Base-by-base conservation (phyloP, 768 basidiomycete species). In the Suillus subalutaceus region DNA sequence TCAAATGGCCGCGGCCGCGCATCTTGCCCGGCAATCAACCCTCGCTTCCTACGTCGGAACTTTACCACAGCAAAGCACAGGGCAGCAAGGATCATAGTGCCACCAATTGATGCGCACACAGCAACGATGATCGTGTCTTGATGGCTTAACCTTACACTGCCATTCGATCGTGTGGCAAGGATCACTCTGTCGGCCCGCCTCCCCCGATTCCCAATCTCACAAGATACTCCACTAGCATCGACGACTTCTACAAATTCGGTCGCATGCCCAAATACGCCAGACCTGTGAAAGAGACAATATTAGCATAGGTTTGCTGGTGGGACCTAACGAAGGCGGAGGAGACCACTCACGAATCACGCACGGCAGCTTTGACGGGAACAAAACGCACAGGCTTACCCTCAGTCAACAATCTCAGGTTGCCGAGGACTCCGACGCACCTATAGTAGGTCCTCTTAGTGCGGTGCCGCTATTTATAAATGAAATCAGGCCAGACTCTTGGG, bases 401-500 rank as follows among this genome's bases (percentile, higher is more conserved):
- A 60, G 41, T 23, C 30, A 43, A 60, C 26, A 8, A 32, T 20
- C 55, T 30, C 41, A 43, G 46, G 63, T 50, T 40, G 63, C 62
- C 52, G 60, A 37, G 37, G 57, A 52, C 52, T 72, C 80, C 70
- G 62, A 84, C 86, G 81, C 62, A 87, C 74, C 57, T 48, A 50
- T 18, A 9, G 44, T 50, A 62, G 60, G 63, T 59, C 7, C 70
- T 68, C n/a, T 68, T 67, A 5, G 83, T 79, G 57, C 74, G 26
- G 32, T 71, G 6, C 79, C 82, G 7, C 81, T 76, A 66, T 84
- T 79, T 59, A 83, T 83, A 66, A 74, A 84, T 0, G 82, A 82
- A 63, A 82, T 80, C 2, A 66, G 68, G 65, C 83, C 37, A 44
- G 65, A 76, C 64, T 81, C 81, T 1, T 72, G 73, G 1, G 72